Evolutionary conservation across 441 rosid species (phyloP), one percentile per base, ranked within the genome.

Genomic region (Erodium chrysanthum): DNA sequence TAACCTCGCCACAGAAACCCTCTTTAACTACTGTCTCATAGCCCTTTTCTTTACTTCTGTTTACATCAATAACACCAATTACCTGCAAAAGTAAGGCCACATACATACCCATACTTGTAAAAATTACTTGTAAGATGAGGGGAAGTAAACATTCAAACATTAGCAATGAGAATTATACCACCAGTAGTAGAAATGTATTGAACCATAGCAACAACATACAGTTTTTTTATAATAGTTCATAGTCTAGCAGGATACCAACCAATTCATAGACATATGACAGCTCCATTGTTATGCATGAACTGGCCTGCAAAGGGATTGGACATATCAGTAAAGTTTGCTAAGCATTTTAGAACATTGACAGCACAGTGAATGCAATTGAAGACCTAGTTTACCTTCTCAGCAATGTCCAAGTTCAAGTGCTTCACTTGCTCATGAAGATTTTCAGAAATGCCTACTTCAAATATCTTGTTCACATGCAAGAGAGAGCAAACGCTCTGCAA

Each of bases 1-100:
- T 79, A 80, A 94, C 98, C 98, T 94, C 97, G 61, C 88, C 83
- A 77, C 96, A 94, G 77, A 94, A 89, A 67, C 90, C 87, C 27
- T 94, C 98, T 78, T 85, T 94, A 73, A 94, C 96, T 64, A 91
- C 69, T 66, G 97, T 94, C 74, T 77, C 88, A 70, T 89, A 94
- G 65, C 96, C 89, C 76, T 84, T 89, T 75, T 89, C 96, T 80
- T 89, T 89, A 73, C 82, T 81, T 88, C 96, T 88, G 67, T 79
- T 82, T 66, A 81, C 83, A 81, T 94, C 98, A 81, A 90, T 79
- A 66, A 91, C 96, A 68, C 98, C 98, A 71, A 86, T 87, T 42
- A 87, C 94, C 98, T 94, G 74, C 71, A 70, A 68, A 77, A 73
- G 29, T 58, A 2, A 61, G 18, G 27, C 35, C 0, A 37, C 56